phyloP scores from a whole-genome alignment of 768 basidiomycete species.

The Kwoniella heveanensis region DNA sequence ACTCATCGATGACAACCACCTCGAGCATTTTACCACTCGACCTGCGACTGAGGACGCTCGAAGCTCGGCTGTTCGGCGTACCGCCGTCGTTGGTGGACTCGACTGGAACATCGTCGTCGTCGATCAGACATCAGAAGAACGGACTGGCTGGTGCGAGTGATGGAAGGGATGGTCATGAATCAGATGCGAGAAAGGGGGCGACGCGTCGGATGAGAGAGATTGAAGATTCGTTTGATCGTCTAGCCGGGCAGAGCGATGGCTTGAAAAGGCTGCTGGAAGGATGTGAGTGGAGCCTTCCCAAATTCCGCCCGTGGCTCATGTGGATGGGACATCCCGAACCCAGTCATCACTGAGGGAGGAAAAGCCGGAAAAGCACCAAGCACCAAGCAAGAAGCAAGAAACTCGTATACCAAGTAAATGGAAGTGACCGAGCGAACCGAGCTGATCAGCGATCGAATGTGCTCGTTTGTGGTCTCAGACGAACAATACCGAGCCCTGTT shows the following conservation, averaged over 20 bases:
- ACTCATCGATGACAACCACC: no score
- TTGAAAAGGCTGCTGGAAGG: conserved; percentile 35
- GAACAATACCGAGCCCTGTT: conserved; percentile 40
- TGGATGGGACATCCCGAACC: no score
- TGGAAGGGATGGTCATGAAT: background rate
- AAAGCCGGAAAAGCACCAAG: no score
- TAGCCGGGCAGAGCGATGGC: conserved; percentile 29
- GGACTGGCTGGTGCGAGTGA: background rate
- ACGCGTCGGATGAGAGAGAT: conserved; percentile 26
- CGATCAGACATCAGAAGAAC: no score
- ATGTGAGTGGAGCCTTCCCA: conserved; percentile 36
- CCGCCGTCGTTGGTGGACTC: conserved; percentile 1
- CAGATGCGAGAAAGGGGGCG: background rate
- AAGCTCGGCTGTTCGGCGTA: conserved; percentile 35
- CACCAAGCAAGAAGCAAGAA: no score
- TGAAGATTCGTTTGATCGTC: conserved; percentile 33
- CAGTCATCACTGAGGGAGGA: no score
- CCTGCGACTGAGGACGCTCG: conserved; percentile 39
- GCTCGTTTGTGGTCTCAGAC: conserved; percentile 27
- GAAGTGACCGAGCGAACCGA: no score
- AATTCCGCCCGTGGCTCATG: no score
- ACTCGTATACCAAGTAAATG: no score
- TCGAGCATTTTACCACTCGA: conserved; percentile 35
- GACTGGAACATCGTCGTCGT: no score
- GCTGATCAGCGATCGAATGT: no score